phyloP scores from a whole-genome alignment of 202 grass and related monocot genomes.

The Bolboschoenoplectus hybrid region DNA sequence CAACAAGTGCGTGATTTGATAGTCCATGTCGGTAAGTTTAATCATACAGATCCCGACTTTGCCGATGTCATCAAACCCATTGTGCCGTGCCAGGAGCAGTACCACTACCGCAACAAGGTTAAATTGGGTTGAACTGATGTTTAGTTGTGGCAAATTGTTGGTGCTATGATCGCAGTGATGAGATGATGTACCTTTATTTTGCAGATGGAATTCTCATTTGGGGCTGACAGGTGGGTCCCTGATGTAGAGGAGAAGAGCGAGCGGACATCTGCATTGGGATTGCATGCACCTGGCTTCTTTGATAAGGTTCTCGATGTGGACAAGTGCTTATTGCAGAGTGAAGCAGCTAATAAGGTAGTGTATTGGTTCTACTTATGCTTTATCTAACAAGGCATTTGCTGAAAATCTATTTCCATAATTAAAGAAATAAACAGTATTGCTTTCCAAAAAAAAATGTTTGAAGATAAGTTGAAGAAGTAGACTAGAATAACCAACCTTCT shows the following conservation, averaged over 20 bases:
- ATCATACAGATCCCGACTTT: slow-evolving; percentile 42
- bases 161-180: slow-evolving; percentile 43
- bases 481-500: neutral
- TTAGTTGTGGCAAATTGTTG: slow-evolving; percentile 3
- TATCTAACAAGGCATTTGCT: neutral
- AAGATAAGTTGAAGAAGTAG: neutral
- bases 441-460: neutral
- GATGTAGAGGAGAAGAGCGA: slow-evolving; percentile 37
- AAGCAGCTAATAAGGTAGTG: slow-evolving; percentile 71
- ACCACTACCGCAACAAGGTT: slow-evolving; percentile 94
- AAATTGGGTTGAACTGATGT: slow-evolving; percentile 9
- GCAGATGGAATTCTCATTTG: slow-evolving; percentile 99
- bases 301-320: slow-evolving; percentile 84
- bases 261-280: slow-evolving; percentile 58
- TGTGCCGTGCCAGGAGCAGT: slow-evolving; percentile 76
- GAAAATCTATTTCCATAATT: neutral
- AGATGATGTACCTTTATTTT: slow-evolving; percentile 25
- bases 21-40: slow-evolving; percentile 74
- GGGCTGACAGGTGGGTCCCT: slow-evolving; percentile 75
- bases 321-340: slow-evolving; percentile 87
- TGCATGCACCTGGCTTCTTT: slow-evolving; percentile 89
- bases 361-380: slow-evolving; percentile 18
- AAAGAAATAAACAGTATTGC: neutral
- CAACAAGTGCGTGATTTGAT: slow-evolving; percentile 81
- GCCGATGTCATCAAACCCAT: slow-evolving; percentile 63